These are phyloP conservation scores for Amanita rubescens DNA, from an alignment of 768 basidiomycete species.

Conservation along the genomic window DNA sequence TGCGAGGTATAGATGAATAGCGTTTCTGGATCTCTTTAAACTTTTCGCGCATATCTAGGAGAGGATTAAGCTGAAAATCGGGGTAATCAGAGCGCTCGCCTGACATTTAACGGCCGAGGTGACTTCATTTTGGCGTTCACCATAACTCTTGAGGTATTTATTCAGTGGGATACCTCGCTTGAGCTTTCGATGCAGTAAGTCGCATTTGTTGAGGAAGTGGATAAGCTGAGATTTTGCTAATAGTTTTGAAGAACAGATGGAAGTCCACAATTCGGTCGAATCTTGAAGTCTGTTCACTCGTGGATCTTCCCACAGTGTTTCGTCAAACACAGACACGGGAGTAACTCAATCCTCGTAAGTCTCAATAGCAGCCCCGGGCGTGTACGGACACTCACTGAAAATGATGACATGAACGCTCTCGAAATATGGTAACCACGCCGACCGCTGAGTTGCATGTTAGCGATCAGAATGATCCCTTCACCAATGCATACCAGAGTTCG, in stretches of 20 bases:
- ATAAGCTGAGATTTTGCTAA: conserved; percentile 54
- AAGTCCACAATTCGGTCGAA: conserved; percentile 64
- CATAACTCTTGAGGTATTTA: conserved; percentile 58
- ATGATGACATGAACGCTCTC: conserved; percentile 75
- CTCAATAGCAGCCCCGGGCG: background rate
- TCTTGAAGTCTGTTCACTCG: conserved; percentile 69
- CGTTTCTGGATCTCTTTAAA: conserved; percentile 61
- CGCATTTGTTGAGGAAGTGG: conserved; percentile 63
- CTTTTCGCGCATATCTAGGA: conserved; percentile 55
- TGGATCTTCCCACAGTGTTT: conserved; percentile 61
- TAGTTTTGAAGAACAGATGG: conserved; percentile 58
- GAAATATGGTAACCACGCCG: conserved; percentile 77
- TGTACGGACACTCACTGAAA: conserved; percentile 38
- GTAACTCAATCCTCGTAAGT: conserved; percentile 36
- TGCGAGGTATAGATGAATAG: conserved; percentile 45
- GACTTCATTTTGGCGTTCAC: conserved; percentile 61
- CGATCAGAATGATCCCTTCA: background rate
- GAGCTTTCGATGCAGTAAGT: conserved; percentile 60
- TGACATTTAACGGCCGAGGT: conserved; percentile 56
- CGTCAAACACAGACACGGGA: conserved; percentile 76
- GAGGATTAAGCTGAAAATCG: background rate
- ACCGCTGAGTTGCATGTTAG: conserved; percentile 36
- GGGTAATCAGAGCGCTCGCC: background rate
- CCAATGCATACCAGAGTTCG: conserved; percentile 47
- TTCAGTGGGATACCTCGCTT: conserved; percentile 49